Percentiles rank a stretch among this genome's conserved stretches.
Conservation (phyloP, 2,329 filamentous ascomycete genomes). For the Ophiostoma ips region DNA sequence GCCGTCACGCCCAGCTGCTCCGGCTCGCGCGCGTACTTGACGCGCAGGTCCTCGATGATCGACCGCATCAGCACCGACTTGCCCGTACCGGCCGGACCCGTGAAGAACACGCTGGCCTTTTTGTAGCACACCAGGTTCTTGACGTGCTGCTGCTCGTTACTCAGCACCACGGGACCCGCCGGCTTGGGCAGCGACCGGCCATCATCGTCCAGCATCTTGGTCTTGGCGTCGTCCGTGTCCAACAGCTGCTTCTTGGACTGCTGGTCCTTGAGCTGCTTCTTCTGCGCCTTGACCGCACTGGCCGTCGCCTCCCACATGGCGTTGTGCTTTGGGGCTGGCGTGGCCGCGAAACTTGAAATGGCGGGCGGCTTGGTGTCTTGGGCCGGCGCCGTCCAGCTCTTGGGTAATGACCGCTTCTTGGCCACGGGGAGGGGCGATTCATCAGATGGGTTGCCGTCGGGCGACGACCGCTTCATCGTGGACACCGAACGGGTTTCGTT, state of each 20-base stretch:
- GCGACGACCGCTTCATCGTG: slow-evolving; percentile 31
- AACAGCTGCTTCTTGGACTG: slow-evolving; percentile 33
- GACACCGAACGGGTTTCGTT: neutral
- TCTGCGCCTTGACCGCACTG: slow-evolving; percentile 63
- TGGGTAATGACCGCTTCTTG: slow-evolving; percentile 54
- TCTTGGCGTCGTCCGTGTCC: slow-evolving; percentile 13
- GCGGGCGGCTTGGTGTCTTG: slow-evolving; percentile 13
- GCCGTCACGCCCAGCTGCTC: slow-evolving; percentile 87
- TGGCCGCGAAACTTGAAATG: slow-evolving; percentile 16
- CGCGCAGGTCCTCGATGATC: slow-evolving; percentile 69
- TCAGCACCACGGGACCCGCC: slow-evolving; percentile 51
- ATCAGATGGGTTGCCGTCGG: slow-evolving; percentile 19
- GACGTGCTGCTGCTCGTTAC: slow-evolving; percentile 74
- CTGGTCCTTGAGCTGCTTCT: slow-evolving; percentile 56
- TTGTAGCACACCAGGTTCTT: slow-evolving; percentile 68
- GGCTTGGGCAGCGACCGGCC: slow-evolving; percentile 13
- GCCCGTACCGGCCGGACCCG: slow-evolving; percentile 87
- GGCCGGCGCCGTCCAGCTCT: slow-evolving; percentile 18
- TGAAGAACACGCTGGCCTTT: slow-evolving; percentile 89
- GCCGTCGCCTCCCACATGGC: slow-evolving; percentile 59
- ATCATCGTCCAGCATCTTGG: neutral
- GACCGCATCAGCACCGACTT: slow-evolving; percentile 93
- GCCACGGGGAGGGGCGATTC: slow-evolving; percentile 22
- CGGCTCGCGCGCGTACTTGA: slow-evolving; percentile 60
- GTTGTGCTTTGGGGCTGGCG: slow-evolving; percentile 23